Evolutionary conservation across 306 rosid species (phyloP), one percentile per base, ranked within the genome.

Genomic region (Inga leiocalycina): DNA sequence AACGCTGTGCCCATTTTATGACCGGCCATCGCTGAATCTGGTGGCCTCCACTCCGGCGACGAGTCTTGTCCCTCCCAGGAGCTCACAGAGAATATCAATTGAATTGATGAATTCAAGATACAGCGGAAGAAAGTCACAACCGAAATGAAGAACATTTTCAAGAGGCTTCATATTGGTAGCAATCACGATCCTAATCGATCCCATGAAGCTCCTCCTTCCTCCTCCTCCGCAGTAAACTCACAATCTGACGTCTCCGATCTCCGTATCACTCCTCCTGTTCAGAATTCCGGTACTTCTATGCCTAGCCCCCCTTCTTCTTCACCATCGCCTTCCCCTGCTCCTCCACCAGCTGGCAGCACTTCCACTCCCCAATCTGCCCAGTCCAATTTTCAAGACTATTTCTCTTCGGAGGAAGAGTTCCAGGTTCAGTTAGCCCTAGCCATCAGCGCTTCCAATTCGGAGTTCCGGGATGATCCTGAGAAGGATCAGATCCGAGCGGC

Each of bases 391-490:
- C 83, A 91, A 5, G 99, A 96, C 65, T 96, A 86, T 79, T 89
- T 96, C 86, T 88, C 93, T 64, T 94, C 97, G 30, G 99, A 96
- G 85, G 99, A 96, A 90, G 98, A 96, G 84, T 96, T 89, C 84
- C 99, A 96, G 97, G 87, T 94, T 51, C 99, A 96, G 92, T 91
- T 96, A 30, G 98, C 99, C 85, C 91, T 96, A 75, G 99, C 99
- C 71, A 96, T 96, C 80, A 96, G 99, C 79, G 99, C 98, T 71
- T 96, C 99, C 68, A 96, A 96, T 90, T 96, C 98, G 30, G 97
- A 94, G 37, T 81, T 72, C 62, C 89, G 87, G 19, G 94, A 85
- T 24, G 98, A 88, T 94, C 95, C 97, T 17, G 98, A 96, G 90
- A 94, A 91, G 84, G 97, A 94, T 90, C 98, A 96, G 92, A 94